Percentiles rank a stretch among this genome's conserved stretches.
Conservation (phyloP, 169 alveolate genomes). For the Eimeria praecox region DNA sequence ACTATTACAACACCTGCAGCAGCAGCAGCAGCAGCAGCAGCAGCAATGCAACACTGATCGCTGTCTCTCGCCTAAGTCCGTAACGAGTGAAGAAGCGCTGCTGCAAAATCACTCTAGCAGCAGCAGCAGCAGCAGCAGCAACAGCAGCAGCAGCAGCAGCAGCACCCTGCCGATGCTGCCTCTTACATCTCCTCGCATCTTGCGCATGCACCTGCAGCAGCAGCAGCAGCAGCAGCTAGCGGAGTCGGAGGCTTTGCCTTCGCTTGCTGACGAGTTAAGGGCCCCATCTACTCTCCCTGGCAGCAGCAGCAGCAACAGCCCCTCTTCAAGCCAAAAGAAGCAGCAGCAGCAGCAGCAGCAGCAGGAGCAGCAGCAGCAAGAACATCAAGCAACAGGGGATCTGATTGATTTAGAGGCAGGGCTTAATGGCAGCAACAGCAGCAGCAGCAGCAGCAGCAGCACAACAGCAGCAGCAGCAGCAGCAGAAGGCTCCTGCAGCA, state of each 20-base stretch:
- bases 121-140: not conserved
- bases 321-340: no score
- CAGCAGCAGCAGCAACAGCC: constrained; percentile 46
- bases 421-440: not conserved
- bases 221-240: constrained; percentile 55
- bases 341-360: constrained; percentile 9
- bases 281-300: not conserved
- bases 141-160: constrained; percentile 32
- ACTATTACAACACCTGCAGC: not conserved
- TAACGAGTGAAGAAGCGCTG: not conserved
- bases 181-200: constrained; percentile 14
- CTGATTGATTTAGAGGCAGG: constrained; percentile 27
- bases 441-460: constrained; percentile 20
- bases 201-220: constrained; percentile 39
- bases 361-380: not conserved
- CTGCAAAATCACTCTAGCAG: not conserved
- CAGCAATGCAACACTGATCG: not conserved
- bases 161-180: constrained; percentile 37
- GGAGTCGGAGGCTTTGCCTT: not conserved
- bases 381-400: not conserved
- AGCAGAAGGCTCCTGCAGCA: constrained; percentile 28
- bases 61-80: not conserved
- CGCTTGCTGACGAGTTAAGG: constrained; percentile 24
- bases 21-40: constrained; percentile 30
- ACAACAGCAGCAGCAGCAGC: constrained; percentile 39